phyloP scores from a whole-genome alignment of 768 basidiomycete species.

The Punctularia strigosozonata region DNA sequence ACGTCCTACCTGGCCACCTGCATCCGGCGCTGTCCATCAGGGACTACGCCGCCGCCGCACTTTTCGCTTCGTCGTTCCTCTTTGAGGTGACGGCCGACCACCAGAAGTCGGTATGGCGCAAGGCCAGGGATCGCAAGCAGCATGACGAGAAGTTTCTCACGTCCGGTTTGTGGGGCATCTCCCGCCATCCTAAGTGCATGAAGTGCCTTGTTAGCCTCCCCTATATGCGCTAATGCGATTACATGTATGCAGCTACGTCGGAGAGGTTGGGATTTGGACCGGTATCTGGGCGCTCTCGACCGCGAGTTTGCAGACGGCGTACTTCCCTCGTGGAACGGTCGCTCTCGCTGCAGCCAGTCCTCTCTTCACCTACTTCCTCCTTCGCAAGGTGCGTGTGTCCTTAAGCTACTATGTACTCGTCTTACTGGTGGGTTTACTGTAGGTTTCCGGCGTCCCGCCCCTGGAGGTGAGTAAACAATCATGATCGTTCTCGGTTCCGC shows the following conservation, averaged over 20 bases:
- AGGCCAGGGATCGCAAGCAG: constrained; percentile 43
- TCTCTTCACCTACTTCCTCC: constrained; percentile 49
- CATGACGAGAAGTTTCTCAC: constrained; percentile 65
- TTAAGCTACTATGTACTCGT: neutral
- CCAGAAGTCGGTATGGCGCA: constrained; percentile 56
- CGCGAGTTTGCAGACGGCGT: constrained; percentile 30
- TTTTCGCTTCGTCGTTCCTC: constrained; percentile 46
- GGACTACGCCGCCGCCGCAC: constrained; percentile 40
- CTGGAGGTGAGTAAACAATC: constrained; percentile 32
- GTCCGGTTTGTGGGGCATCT: constrained; percentile 53
- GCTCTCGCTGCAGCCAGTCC: constrained; percentile 44
- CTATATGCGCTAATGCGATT: constrained; percentile 6
- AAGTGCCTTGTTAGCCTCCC: neutral
- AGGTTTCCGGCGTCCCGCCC: constrained; percentile 62
- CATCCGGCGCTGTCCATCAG: constrained; percentile 40
- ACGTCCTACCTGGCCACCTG: constrained; percentile 34
- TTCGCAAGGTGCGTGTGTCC: constrained; percentile 31
- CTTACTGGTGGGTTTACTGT: constrained; percentile 1
- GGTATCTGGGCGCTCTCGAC: constrained; percentile 52
- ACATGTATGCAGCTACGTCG: constrained; percentile 55
- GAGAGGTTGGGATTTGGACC: constrained; percentile 59
- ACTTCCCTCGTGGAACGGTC: constrained; percentile 32
- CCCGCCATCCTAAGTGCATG: constrained; percentile 63
- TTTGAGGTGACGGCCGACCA: constrained; percentile 53
- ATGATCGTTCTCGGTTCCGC: neutral